phyloP scores from a whole-genome alignment of 169 alveolate genomes.

The Cryptosporidium xiaoi region DNA sequence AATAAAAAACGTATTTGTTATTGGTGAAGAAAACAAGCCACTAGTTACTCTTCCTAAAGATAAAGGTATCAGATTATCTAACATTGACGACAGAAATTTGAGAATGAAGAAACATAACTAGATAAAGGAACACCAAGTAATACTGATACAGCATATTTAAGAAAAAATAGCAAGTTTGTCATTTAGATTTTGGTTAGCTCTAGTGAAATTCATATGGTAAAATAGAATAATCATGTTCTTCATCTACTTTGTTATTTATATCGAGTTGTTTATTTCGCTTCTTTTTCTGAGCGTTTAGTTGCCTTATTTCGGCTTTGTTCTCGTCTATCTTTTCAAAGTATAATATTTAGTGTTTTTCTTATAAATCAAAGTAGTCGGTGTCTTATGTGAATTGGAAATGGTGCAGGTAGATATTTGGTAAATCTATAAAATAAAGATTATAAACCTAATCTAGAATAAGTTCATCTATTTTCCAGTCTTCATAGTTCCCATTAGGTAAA shows the following conservation, averaged over 20 bases:
- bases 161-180: too few relatives aligned
- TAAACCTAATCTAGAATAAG: conserved; percentile 87
- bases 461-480: conserved; percentile 96
- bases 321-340: too few relatives aligned
- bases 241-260: too few relatives aligned
- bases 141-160: too few relatives aligned
- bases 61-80: conserved; percentile 91
- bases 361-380: not conserved
- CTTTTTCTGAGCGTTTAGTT: too few relatives aligned
- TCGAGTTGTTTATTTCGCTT: not conserved
- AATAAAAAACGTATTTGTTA: conserved; percentile 94
- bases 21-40: conserved; percentile 95
- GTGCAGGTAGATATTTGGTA: too few relatives aligned
- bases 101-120: conserved; percentile 81
- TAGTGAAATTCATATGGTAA: too few relatives aligned
- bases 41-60: conserved; percentile 93
- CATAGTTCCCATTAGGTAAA: conserved; percentile 98
- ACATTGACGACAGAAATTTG: conserved; percentile 90
- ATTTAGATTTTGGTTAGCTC: too few relatives aligned
- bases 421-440: not conserved
- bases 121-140: too few relatives aligned
- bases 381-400: too few relatives aligned
- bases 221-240: too few relatives aligned
- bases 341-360: not conserved
- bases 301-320: too few relatives aligned